phyloP scores from a whole-genome alignment of 2,329 filamentous ascomycete genomes.

The Diaporthe humulicola region DNA sequence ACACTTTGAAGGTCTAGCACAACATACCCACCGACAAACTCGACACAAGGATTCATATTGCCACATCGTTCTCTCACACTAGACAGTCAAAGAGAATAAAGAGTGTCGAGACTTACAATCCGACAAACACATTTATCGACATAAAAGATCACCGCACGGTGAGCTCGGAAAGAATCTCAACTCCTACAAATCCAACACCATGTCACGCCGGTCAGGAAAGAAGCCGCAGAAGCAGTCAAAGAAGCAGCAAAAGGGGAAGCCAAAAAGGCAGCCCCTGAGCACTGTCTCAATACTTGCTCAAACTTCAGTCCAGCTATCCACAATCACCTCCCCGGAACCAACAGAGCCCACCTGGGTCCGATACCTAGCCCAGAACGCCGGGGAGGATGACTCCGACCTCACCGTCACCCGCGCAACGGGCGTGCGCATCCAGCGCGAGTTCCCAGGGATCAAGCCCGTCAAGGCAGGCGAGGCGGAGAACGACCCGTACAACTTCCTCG shows the following conservation, averaged over 20 bases:
- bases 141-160: not conserved
- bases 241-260: too few relatives aligned
- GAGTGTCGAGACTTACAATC: not conserved
- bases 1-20: too few relatives aligned
- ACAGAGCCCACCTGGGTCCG: not conserved
- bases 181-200: too few relatives aligned
- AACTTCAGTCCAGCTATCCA: not conserved
- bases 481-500: not conserved
- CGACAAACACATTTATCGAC: not conserved
- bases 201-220: too few relatives aligned
- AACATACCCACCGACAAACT: not conserved
- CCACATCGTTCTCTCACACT: not conserved
- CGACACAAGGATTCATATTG: too few relatives aligned
- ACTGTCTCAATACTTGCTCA: not conserved
- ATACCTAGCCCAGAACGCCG: not conserved
- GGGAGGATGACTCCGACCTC: too few relatives aligned
- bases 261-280: not conserved
- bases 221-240: too few relatives aligned
- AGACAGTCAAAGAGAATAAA: not conserved
- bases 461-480: not conserved
- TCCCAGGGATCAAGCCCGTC: not conserved
- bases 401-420: not conserved
- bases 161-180: too few relatives aligned
- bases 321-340: not conserved
- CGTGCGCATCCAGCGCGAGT: rapidly evolving